Base-by-base conservation (phyloP, 83 land plant species). In the Diphasiastrum complanatum region DNA sequence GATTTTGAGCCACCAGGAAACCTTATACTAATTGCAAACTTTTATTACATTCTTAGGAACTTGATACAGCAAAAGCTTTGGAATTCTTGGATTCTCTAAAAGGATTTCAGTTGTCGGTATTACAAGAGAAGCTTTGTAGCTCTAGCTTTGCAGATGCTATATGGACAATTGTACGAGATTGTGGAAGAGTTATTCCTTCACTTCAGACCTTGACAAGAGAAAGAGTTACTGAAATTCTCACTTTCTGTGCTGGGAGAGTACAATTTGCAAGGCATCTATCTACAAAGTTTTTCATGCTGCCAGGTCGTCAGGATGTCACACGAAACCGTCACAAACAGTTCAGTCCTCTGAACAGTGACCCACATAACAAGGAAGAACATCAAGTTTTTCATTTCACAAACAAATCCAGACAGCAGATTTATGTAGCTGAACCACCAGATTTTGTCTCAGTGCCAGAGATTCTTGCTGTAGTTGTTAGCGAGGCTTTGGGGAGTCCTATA, bases 391-490 rank as follows among this genome's bases (percentile, higher is more conserved):
- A 78, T 56, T 93, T 67, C 67, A 58, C 88, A 33, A 76, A 72
- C 66, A 68, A 52, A 49, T 33, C 69, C 5, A 76, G 49, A 20
- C 51, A 26, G 31, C 32, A 29, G 46, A 48, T 83, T 30, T 67
- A 88, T 23, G 55, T 93, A 51, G 90, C 96, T 51, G 86, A 85
- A 52, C 96, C 96, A 2, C 95, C 91, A 48, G 43, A 58, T 18
- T 81, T 61, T 60, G 65, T 88, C 23, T 66, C 84, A 16, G 35
- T 88, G 22, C 38, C 69, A 53, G 99, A 88, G 64, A 63, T 85
- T 29, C 65, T 93, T 47, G 82, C 91, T 19, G 68, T 63, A 66
- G 81, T 82, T 28, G 63, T 93, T 25, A 88, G 96, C 76, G 67
- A 78, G 16, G 67, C 83, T 24, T 65, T 93, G 48, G 86, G 66